Base-by-base conservation (phyloP, 441 rosid genomes). In the Adansonia madagascariensis region DNA sequence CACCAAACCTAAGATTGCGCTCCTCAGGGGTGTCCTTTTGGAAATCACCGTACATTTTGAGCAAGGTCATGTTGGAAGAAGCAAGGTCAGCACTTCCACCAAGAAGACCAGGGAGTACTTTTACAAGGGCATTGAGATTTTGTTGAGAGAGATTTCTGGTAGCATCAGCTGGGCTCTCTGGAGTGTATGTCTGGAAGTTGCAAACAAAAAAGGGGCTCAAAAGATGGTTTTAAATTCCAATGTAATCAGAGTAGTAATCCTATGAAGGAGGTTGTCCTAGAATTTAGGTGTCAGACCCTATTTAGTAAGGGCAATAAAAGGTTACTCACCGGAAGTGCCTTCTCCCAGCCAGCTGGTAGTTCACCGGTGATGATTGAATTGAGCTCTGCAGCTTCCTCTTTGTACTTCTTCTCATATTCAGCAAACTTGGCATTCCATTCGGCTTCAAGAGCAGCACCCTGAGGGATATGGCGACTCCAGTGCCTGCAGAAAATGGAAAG, bases 41-140 rank as follows among this genome's bases (percentile, higher is more conserved):
- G 87, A 93, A 93, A 82, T 93, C 89, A 7, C 98, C 97, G 18
- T 85, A 93, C 91, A 86, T 91, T 84, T 93, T 93, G 82, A 93
- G 79, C 80, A 93, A 79, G 43, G 97, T 93, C 95, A 93, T 91
- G 87, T 93, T 93, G 81, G 98, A 93, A 65, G 98, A 93, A 73
- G 98, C 98, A 80, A 93, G 98, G 76, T 92, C 98, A 35, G 97
- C 98, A 83, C 98, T 93, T 61, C 98, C 98, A 80, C 98, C 97
- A 3, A 93, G 85, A 78, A 93, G 85, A 71, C 97, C 98, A 10
- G 98, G 98, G 43, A 90, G 83, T 53, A 88, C 91, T 67, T 80
- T 84, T 31, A 88, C 92, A 57, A 93, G 97, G 49, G 98, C 93
- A 82, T 92, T 93, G 24, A 93, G 90, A 81, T 85, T 82, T 82